Evolutionary conservation across 192 early-diverging fungal species (phyloP), one percentile per base, ranked within the genome.

Genomic region (Anaeromyces robustus): DNA sequence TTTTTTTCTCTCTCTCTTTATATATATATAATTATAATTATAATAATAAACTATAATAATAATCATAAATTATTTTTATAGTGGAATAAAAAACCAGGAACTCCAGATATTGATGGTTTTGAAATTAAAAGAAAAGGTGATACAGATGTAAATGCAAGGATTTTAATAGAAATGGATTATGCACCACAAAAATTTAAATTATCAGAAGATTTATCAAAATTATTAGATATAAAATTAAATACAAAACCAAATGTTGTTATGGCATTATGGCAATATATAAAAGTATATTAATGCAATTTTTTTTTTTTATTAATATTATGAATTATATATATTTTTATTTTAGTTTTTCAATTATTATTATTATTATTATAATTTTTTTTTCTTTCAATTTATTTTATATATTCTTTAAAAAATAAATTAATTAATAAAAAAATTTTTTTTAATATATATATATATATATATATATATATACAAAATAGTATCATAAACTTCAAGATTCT

Each of bases 191-290:
- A 92, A 78, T 95, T 92, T 87, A 95, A 95, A 80, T 84, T 97
- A 77, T 90, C 90, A 30, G 88, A 91, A 18, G 86, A 87, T 29
- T 84, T 99, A 84, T 89, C 91, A 13, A 89, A 92, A 79, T 80
- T 99, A 79, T 85, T 99, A 77, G 92, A 92, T 37, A 88, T 97
- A 26, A 90, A 93, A 30, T 83, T 91, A 37, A 93, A 94, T 83
- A 94, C 94, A 3, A 84, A 89, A 32, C 83, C 89, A 12, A 89
- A 90, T 41, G 92, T 96, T 77, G 92, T 97, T 79, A 92, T 93
- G 89, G 92, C 92, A 77, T 83, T 99, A 77, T 97, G 96, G 96
- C 94, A 99, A 84, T 99, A 99, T 83, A 92, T 99, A 82, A 97
- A 96, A 87, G 92, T 94, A 86, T n/a, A n/a, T n/a, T n/a, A n/a